Base-by-base conservation (phyloP, 305 asterid genomes). In the Euphrasia arctica region DNA sequence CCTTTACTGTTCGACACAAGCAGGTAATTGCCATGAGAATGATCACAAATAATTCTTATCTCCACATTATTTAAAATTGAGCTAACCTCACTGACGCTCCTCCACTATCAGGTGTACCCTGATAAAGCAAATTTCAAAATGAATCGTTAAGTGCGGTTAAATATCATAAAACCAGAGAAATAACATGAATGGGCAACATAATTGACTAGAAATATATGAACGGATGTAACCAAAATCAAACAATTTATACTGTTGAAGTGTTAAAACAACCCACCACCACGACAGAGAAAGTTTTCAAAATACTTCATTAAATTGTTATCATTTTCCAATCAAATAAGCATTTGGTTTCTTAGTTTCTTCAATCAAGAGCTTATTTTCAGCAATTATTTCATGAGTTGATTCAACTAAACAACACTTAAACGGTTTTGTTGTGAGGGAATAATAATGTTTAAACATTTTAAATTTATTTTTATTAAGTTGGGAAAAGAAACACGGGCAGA, bases 71-170 rank as follows among this genome's bases (percentile, higher is more conserved):
- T 39, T 39, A 39, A 8, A 54, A 69, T 27, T 59, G n/a, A 68
- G 76, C 88, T 71, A 28, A 86, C 92, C 91, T 80, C 41, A 31
- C 51, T n/a, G 64, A 22, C 36, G 49, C 72, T 69, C 73, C 72
- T 47, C 76, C 85, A 79, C 68, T 61, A 65, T 69, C 80, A 63
- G 58, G 77, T 39, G 66, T 62, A 39, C 72, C 92, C 98, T 86
- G 95, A 69, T 39, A 69, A 80, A 60, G 57, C 72, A 70, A 54
- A 34, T 62, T 62, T 72, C 47, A 71, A 8, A 34, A 52, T 43
- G 59, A 52, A 59, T 61, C 9, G 54, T 62, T 74, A 75, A 49
- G 51, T 64, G 52, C 64, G 67, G 71, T 54, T 14, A 70, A 22
- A 43, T 25, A 25, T 43, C 7, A 47, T 47, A 12, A 47, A 47